Conservation (phyloP, 2,329 filamentous ascomycete genomes). For the Gnomoniopsis sp. region DNA sequence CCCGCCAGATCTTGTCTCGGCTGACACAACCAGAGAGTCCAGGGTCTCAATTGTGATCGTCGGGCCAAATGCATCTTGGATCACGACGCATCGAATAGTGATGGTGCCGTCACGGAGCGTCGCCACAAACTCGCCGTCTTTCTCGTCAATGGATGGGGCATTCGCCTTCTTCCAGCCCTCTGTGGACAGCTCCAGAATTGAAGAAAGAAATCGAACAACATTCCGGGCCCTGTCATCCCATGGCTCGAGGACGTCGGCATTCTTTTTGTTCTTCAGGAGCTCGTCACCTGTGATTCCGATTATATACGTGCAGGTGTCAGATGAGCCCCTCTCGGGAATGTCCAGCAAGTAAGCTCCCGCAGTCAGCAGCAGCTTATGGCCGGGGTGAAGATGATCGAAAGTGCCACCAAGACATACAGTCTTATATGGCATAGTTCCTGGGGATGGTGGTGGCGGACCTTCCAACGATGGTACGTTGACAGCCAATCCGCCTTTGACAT, state of each 20-base stretch:
- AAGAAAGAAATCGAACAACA: conserved; percentile 71
- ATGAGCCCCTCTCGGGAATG: conserved; percentile 37
- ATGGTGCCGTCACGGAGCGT: conserved; percentile 58
- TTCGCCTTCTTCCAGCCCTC: conserved; percentile 41
- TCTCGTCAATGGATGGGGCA: conserved; percentile 31
- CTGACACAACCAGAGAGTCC: conserved; percentile 79
- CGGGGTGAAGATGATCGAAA: conserved; percentile 92
- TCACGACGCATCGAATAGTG: conserved; percentile 73
- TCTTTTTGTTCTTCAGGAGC: conserved; percentile 85
- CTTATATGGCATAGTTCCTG: conserved; percentile 40
- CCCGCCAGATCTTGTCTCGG: conserved; percentile 82
- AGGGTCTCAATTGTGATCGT: conserved; percentile 80
- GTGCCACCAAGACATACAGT: conserved; percentile 85
- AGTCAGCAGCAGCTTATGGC: conserved; percentile 95
- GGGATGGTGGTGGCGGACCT: conserved; percentile 19
- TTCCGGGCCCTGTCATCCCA: conserved; percentile 72
- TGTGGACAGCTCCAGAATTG: conserved; percentile 46
- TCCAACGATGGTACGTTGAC: conserved; percentile 31
- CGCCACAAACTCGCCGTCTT: conserved; percentile 47
- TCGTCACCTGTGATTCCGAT: conserved; percentile 88
- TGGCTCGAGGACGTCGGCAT: conserved; percentile 72
- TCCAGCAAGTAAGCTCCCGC: conserved; percentile 73
- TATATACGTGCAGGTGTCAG: conserved; percentile 57
- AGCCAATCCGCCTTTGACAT: conserved; percentile 51
- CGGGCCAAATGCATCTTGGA: conserved; percentile 85